Base-by-base conservation (phyloP, 2,329 filamentous ascomycete genomes). In the Cytospora chrysosperma region DNA sequence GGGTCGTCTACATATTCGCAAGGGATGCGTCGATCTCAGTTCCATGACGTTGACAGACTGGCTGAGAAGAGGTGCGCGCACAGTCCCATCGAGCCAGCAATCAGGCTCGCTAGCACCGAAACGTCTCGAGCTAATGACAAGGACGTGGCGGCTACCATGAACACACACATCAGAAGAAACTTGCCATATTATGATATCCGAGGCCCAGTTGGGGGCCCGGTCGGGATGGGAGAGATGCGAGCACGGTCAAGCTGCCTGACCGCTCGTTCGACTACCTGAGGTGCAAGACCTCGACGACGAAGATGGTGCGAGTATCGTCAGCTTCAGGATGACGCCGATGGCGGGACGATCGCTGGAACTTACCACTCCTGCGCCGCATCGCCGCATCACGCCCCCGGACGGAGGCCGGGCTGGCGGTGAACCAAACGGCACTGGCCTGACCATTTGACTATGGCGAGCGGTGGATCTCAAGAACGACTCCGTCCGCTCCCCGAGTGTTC, bases 1-100 rank as follows among this genome's bases (percentile, higher is more conserved):
- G 21, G 26, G 51, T 37, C 19, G 59, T 27, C 8, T 47, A 24
- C 49, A 50, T 37, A 43, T 55, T 49, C 37, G 55, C 40, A 55
- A 37, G 19, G 49, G 27, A 53, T 49, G 47, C 59, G 59, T 55
- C 59, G 59, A 61, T 61, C 59, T 55, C 59, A 61, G 28, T 55
- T 49, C 37, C 37, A 40, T 43, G 59, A 50, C 51, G 40, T 30
- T 52, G 27, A 27, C 50, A 54, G 49, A 21, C 50, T 47, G 53
- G 34, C 58, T 43, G 43, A 49, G 58, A 34, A 26, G 21, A 27
- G 43, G n/a, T 13, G 43, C 59, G 43, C 59, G 59, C 59, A 61
- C 59, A 55, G 51, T 56, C 59, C 59, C 21, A 17, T 32, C 30
- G 10, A n/a, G 52, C 27, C 28, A 30, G 32, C 40, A 37, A 30